Evolutionary conservation across 192 early-diverging fungal genomes (phyloP), one percentile per base, ranked within the genome.

Genomic region (Podila horticola): DNA sequence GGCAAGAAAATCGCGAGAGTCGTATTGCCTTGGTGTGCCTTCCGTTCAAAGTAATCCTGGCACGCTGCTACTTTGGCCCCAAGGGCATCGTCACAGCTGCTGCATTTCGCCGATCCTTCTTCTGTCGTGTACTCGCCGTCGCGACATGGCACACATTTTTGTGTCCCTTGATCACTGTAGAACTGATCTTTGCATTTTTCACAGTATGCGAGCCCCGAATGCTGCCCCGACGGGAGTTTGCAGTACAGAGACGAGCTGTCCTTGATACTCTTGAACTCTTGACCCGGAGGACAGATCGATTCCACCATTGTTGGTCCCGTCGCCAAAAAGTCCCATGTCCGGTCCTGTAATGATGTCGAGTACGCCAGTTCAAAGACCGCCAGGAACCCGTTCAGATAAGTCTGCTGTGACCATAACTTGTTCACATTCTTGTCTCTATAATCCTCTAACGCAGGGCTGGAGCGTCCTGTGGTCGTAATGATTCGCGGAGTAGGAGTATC

Each of bases 381-480:
- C 66, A 81, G 59, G 48, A 73, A 81, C 34, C 77, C 77, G n/a
- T 64, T 81, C 2, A 81, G 50, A 34, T 81, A 81, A 30, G 77
- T 73, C 41, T 81, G 77, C 38, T 81, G 71, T 0, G 77, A 73
- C 77, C 77, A 81, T 11, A 81, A 31, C 51, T 60, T 69, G 22
- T 58, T 33, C 15, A 81, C 55, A 7, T 69, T 73, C 17, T 57
- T 55, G 4, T 59, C 28, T 1, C 68, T 49, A 19, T 55, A 55
- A 50, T 81, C 77, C 45, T 51, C 48, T 13, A 81, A 10, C 0
- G 71, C 66, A 1, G 71, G 22, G 2, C 29, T 49, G 5, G 77
- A 81, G 6, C 62, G 49, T 24, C 77, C 77, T 36, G 77, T 69
- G 17, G 71, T 73, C 2, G 71, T 81, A 26, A 79, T 45, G 41